phyloP scores from a whole-genome alignment of 164 flowering plant species.

The Houttuynia cordata region DNA sequence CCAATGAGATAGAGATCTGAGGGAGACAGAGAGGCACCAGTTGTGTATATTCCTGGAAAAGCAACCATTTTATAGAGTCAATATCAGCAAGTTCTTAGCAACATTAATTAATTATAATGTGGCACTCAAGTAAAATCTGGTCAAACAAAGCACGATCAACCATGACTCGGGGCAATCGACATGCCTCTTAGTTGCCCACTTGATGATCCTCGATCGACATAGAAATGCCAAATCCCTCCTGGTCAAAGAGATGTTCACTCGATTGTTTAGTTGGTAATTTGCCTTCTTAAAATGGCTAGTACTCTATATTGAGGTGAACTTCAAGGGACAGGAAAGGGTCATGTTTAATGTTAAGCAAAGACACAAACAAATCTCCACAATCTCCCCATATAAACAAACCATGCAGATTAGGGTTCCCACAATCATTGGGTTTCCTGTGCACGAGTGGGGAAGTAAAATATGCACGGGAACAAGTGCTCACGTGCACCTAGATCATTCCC shows the following conservation, averaged over 20 bases:
- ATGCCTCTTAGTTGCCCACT: not conserved
- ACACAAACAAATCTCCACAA: not conserved
- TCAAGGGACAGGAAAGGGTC: not conserved
- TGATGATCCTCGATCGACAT: not conserved
- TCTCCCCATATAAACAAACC: not conserved
- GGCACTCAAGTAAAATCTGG: not conserved
- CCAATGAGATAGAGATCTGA: no score
- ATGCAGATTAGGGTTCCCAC: conserved; percentile 7
- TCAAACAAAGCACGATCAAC: not conserved
- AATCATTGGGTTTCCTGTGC: conserved; percentile 13
- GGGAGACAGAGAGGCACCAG: no score
- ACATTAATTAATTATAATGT: not conserved
- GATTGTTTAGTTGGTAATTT: no score
- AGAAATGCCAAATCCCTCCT: not conserved
- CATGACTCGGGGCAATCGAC: not conserved
- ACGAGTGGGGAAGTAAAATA: conserved; percentile 12
- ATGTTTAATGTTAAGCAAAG: not conserved
- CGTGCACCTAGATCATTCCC: conserved; percentile 12
- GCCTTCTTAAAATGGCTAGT: not conserved
- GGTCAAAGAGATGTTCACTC: not conserved
- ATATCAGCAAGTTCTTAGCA: not conserved
- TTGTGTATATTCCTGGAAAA: no score
- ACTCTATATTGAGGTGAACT: not conserved
- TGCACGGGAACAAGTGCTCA: conserved; percentile 9
- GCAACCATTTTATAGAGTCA: not conserved